Base-by-base conservation (phyloP, 352 stramenopile species). In the Phytophthora melonis region DNA sequence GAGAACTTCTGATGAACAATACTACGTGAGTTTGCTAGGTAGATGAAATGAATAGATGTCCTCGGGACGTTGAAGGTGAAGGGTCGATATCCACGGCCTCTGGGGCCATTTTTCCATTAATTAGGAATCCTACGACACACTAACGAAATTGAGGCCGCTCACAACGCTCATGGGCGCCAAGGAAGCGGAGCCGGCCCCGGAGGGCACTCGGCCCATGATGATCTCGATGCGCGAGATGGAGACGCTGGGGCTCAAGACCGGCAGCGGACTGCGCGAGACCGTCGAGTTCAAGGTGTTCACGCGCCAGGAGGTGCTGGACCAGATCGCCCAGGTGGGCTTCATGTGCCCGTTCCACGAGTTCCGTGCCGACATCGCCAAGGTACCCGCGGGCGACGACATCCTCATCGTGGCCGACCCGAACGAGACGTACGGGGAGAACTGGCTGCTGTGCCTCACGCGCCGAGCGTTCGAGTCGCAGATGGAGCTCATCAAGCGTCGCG, bases 171-270 rank as follows among this genome's bases (percentile, higher is more conserved):
- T 78, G 67, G 71, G 47, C 21, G 39, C 49, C 9, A 84, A 83
- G 59, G 78, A 88, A 54, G 80, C 86, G 66, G 72, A 88, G 39
- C 71, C 78, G 8, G 75, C 87, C 47, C 88, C 87, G 16, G 83
- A 91, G 57, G 87, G 88, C 75, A 91, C 86, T 36, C 82, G 84
- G 32, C 82, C 88, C 23, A 87, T 95, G 82, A 93, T 95, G 87
- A 93, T 95, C 63, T 93, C 87, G 2, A 94, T 94, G 88, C 82
- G 87, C 8, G 87, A 95, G 75, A 95, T 95, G 88, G 88, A 95
- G 66, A 89, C 82, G 56, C 77, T 93, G 43, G 84, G 73, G 3
- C 78, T 95, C 66, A 95, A 95, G 75, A 95, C 84, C 4, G 88
- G 88, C 60, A 92, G 81, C 60, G 88, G 88, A 0, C 59, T 95